Evolutionary conservation across 164 flowering plant genomes (phyloP).

Genomic region (Platanus orientalis): DNA sequence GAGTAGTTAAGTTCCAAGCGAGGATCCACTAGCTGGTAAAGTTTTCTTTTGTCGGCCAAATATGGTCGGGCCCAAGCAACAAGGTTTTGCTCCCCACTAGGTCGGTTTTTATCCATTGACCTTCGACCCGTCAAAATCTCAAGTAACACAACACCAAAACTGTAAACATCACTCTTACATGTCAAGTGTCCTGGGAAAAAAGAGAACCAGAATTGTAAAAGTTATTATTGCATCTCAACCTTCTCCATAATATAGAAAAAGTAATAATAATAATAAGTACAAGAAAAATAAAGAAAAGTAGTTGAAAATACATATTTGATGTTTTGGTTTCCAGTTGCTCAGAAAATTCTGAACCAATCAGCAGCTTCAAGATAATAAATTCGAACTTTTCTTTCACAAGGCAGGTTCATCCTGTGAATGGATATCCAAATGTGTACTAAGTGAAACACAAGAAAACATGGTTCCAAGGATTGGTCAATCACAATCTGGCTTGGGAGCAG

Average conservation of each 20-base stretch:
- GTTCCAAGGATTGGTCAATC: too few relatives aligned
- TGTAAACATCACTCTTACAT: slow-evolving; percentile 85
- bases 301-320: too few relatives aligned
- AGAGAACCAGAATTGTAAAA: background rate
- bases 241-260: background rate
- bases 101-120: slow-evolving; percentile 92
- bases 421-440: too few relatives aligned
- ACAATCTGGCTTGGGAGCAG: too few relatives aligned
- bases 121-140: slow-evolving; percentile 92
- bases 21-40: slow-evolving; percentile 80
- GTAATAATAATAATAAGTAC: background rate
- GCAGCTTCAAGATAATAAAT: background rate
- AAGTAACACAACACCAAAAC: slow-evolving; percentile 91
- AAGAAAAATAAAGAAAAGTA: too few relatives aligned
- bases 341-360: background rate
- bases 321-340: background rate
- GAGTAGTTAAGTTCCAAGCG: slow-evolving; percentile 81
- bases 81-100: slow-evolving; percentile 80
- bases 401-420: too few relatives aligned
- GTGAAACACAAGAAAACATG: too few relatives aligned
- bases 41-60: slow-evolving; percentile 66
- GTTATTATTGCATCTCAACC: background rate
- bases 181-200: slow-evolving; percentile 79
- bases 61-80: slow-evolving; percentile 83
- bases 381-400: background rate